phyloP scores from a whole-genome alignment of 805 yeast species.

The Teunomyces barrocoloradensis region DNA sequence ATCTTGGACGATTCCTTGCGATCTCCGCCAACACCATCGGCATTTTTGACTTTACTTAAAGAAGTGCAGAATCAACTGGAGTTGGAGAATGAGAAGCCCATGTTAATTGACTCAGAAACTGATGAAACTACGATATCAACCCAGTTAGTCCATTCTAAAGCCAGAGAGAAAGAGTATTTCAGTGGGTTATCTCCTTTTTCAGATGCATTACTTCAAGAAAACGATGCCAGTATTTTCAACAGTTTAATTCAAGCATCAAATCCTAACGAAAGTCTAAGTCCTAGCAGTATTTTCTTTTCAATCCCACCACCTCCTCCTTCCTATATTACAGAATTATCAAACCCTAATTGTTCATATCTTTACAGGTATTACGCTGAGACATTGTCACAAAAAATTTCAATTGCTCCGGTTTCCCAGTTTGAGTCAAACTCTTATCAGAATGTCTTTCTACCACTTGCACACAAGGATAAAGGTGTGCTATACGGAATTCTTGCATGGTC shows the following conservation, averaged over 20 bases:
- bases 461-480: slow-evolving; percentile 47
- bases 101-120: background rate
- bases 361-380: slow-evolving; percentile 51
- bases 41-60: background rate
- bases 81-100: background rate
- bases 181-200: background rate
- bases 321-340: slow-evolving; percentile 17
- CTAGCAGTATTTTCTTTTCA: slow-evolving; percentile 23
- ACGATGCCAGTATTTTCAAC: background rate
- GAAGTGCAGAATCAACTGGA: background rate
- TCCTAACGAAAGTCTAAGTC: slow-evolving; percentile 1
- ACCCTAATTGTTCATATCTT: slow-evolving; percentile 25
- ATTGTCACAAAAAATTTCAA: slow-evolving; percentile 41
- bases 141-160: background rate
- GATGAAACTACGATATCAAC: background rate
- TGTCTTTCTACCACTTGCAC: slow-evolving; percentile 56
- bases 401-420: slow-evolving; percentile 44
- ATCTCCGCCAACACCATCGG: background rate
- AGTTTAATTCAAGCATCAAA: background rate
- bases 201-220: background rate
- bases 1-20: background rate
- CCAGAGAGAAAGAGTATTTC: background rate
- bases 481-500: slow-evolving; percentile 57
- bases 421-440: slow-evolving; percentile 50
- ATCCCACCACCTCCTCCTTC: slow-evolving; percentile 24